A percentile compares a stretch with the other conserved stretches of the same genome.
Evolutionary conservation across 805 yeast species (phyloP).

Genomic region (Ogataea allantospora): DNA sequence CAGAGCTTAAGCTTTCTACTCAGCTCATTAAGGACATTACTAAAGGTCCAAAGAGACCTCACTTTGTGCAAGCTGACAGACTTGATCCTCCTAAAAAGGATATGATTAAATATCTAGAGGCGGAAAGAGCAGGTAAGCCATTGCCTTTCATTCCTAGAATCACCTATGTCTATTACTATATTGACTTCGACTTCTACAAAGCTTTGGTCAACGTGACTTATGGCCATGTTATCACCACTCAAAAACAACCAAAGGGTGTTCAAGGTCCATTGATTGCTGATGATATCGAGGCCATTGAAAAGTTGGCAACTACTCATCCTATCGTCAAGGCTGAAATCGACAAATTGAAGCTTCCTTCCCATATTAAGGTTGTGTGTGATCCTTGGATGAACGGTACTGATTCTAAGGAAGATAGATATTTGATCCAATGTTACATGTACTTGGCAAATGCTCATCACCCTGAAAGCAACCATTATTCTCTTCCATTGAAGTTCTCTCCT

Average conservation of each 20-base stretch:
- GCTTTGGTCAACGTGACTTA: constrained; percentile 66
- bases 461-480: constrained; percentile 73
- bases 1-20: constrained; percentile 55
- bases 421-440: constrained; percentile 75
- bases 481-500: constrained; percentile 71
- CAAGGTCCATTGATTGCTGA: constrained; percentile 73
- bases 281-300: constrained; percentile 56
- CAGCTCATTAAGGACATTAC: constrained; percentile 59
- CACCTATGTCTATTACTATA: constrained; percentile 65
- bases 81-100: constrained; percentile 77
- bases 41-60: constrained; percentile 51
- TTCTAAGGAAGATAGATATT: constrained; percentile 54
- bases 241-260: constrained; percentile 55
- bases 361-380: constrained; percentile 56
- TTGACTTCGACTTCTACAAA: constrained; percentile 56
- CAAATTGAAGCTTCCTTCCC: constrained; percentile 60
- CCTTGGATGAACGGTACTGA: constrained; percentile 89
- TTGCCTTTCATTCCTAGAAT: constrained; percentile 67
- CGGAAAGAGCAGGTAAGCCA: constrained; percentile 54
- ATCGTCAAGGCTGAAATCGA: constrained; percentile 59
- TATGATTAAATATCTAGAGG: constrained; percentile 64
- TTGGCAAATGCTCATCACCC: constrained; percentile 62
- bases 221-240: constrained; percentile 59
- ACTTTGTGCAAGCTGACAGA: constrained; percentile 65
- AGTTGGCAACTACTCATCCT: constrained; percentile 51